These are phyloP conservation scores for Corrigiola litoralis DNA, from an alignment of 179 eudicot genomes.

Conservation along the genomic window DNA sequence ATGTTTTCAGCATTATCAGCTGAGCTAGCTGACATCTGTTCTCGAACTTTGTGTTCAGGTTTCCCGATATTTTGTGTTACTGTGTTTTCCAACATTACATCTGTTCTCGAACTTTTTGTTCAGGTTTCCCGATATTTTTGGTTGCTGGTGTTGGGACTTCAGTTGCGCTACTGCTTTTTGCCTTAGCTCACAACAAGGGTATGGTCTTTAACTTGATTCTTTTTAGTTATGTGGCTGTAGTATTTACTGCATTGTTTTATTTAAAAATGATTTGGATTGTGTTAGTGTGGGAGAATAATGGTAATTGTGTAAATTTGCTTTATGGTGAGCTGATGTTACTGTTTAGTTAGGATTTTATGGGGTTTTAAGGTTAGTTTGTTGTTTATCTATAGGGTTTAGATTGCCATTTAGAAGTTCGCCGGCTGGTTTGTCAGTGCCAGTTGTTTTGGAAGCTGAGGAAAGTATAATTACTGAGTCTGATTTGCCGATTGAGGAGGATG, in stretches of 20 bases:
- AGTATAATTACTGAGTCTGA: slow-evolving; percentile 22
- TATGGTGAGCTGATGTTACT: too few species aligned
- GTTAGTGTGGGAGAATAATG: too few species aligned
- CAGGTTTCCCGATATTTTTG: slow-evolving; percentile 45
- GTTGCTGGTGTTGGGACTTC: slow-evolving; percentile 64
- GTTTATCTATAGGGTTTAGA: slow-evolving; percentile 36
- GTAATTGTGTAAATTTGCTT: too few species aligned
- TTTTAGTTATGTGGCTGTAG: too few species aligned
- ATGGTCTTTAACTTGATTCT: too few species aligned
- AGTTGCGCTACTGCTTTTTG: slow-evolving; percentile 41
- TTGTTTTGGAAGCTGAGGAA: slow-evolving; percentile 20
- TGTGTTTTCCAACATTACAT: too few species aligned
- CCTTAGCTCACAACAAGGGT: slow-evolving; percentile 53
- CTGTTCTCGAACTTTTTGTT: not conserved
- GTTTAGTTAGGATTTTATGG: not conserved
- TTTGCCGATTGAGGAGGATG: slow-evolving; percentile 20
- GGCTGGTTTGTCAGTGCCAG: slow-evolving; percentile 30
- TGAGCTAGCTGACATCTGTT: too few species aligned
- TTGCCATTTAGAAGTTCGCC: slow-evolving; percentile 40
- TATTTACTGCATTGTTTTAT: not conserved
- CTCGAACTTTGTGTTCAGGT: not conserved
- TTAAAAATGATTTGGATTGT: too few species aligned
- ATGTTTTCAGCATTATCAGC: too few species aligned
- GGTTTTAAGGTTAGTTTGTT: not conserved
- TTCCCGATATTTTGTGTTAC: not conserved